Base-by-base conservation (phyloP, 192 early-diverging fungal species). In the Coemansia sp. region DNA sequence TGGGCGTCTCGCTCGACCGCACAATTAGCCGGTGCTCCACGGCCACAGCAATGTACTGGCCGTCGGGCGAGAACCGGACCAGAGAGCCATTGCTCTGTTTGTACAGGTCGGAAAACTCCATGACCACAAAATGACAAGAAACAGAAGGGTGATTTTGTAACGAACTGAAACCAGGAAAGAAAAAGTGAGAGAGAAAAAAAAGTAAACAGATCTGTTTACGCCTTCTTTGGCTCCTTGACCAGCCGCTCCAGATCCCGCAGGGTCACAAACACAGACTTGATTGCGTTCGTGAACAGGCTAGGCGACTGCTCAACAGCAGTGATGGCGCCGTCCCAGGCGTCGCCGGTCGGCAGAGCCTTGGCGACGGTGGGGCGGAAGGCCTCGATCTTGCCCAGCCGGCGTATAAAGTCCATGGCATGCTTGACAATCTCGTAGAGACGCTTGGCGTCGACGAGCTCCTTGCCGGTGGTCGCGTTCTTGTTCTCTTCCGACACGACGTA, bases 31-130 rank as follows among this genome's bases (percentile, higher is more conserved):
- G 63, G 44, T 74, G 70, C 51, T 74, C 63, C 0, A 74, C 64
- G 0, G 49, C 57, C 17, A 74, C 55, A 6, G 70, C 70, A 9
- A 74, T 47, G 38, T 49, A 56, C 21, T 51, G 41, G 1, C 70
- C 70, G 51, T 62, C 55, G 3, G 70, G 70, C 54, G 70, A 74
- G 35, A 59, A 74, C 51, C 20, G 12, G 10, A 44, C 68, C 43
- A 72, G 42, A 32, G 54, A 10, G 28, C 54, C 55, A 23, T 73
- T 73, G 22, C 51, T 57, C 48, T 74, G 70, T 38, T 74, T 74
- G 46, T 74, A 74, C 47, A 74, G 21, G 18, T 74, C 70, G 0
- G 63, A 52, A 35, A 74, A 74, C 20, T 74, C 70, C 70, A 74
- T 74, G 9, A 7, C 3, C 7, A 26, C 19, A 40, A 20, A 23